These are phyloP conservation scores for Ceratocystis huliohia DNA, from an alignment of 2,329 filamentous ascomycete genomes.

Conservation along the genomic window DNA sequence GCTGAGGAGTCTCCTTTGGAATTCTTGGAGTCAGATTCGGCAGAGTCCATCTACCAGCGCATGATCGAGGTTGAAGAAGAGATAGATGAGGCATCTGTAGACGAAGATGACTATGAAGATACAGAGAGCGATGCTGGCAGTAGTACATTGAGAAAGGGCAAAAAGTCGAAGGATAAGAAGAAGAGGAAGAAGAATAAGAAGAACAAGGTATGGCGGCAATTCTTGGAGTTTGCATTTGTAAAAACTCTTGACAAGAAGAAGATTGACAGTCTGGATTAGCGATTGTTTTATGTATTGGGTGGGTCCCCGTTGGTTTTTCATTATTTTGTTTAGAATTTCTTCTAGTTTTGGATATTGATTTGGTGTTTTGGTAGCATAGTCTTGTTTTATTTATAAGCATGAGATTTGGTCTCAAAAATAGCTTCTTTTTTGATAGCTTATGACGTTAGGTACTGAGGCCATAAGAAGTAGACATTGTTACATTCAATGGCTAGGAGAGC, in stretches of 20 bases:
- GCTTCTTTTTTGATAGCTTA: neutral
- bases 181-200: conserved; percentile 43
- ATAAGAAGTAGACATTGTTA: neutral
- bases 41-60: neutral
- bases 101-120: conserved; percentile 25
- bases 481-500: neutral
- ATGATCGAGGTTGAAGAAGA: conserved; percentile 23
- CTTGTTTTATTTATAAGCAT: neutral
- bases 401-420: neutral
- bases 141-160: conserved; percentile 19
- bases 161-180: conserved; percentile 37
- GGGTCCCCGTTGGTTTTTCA: neutral
- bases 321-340: conserved; percentile 1
- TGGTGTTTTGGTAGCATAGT: conserved; percentile 9
- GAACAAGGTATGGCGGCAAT: conserved; percentile 65
- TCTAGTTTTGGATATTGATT: conserved; percentile 5
- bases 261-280: conserved; percentile 36
- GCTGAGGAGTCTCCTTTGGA: neutral
- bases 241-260: conserved; percentile 55
- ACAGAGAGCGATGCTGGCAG: neutral
- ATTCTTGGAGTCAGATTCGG: neutral
- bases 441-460: neutral
- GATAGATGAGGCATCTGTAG: conserved; percentile 21
- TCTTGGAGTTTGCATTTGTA: conserved; percentile 68
- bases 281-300: neutral